Conservation (phyloP, 805 yeast genomes). For the Dipodascus geniculatus region DNA sequence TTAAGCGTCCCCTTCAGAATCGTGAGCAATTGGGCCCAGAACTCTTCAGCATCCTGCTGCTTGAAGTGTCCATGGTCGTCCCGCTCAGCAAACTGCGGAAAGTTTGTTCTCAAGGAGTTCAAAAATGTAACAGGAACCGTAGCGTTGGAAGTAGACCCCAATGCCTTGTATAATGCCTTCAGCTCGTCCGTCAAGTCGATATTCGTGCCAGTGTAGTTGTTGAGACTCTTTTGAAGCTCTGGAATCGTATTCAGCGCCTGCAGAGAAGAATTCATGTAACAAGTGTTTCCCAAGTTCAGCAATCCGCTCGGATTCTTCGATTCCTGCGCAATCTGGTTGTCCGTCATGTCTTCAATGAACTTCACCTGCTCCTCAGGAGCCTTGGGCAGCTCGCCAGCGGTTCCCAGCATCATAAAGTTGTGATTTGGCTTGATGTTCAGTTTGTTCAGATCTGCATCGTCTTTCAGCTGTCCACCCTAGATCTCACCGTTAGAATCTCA, state of each 20-base stretch:
- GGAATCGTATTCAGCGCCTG: constrained; percentile 41
- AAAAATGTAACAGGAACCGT: constrained; percentile 62
- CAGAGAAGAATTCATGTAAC: constrained; percentile 61
- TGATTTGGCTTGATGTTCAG: constrained; percentile 54
- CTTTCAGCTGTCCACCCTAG: constrained; percentile 67
- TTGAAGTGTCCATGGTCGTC: constrained; percentile 54
- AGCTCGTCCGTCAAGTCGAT: constrained; percentile 25
- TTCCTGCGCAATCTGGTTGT: constrained; percentile 28
- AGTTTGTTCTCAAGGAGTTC: constrained; percentile 38
- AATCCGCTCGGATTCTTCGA: constrained; percentile 50
- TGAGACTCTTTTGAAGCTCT: constrained; percentile 38
- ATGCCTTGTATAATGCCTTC: constrained; percentile 21
- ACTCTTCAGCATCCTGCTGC: constrained; percentile 98
- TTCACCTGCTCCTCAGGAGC: constrained; percentile 37
- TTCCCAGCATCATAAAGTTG: constrained; percentile 79
- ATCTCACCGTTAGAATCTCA: constrained; percentile 1
- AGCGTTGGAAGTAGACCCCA: constrained; percentile 27
- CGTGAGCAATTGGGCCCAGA: constrained; percentile 66
- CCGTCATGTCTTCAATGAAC: constrained; percentile 59
- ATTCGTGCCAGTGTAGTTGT: constrained; percentile 26
- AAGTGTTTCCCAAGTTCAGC: constrained; percentile 62
- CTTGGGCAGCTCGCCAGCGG: constrained; percentile 57
- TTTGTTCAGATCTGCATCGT: constrained; percentile 43
- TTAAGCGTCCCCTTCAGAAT: constrained; percentile 35
- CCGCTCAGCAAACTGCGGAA: constrained; percentile 85